These are phyloP conservation scores for Peniophora sp. DNA, from an alignment of 1,284 basidiomycete species.

Conservation along the genomic window DNA sequence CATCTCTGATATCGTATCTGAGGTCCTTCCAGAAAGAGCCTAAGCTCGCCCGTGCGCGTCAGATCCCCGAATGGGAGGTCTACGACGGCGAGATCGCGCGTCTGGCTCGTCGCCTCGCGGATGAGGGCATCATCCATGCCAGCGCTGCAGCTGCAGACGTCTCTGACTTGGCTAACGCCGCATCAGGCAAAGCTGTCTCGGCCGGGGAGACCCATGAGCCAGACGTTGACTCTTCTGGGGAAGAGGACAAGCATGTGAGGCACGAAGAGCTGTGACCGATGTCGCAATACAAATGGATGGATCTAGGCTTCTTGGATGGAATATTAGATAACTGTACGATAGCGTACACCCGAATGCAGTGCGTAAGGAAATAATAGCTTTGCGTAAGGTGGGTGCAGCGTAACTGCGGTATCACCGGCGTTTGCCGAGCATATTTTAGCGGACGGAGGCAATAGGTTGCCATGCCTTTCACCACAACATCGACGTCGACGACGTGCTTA, in stretches of 20 bases:
- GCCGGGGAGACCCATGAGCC: not conserved
- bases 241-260: not conserved
- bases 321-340: no score
- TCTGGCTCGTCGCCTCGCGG: slow-evolving; percentile 62
- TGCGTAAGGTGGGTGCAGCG: no score
- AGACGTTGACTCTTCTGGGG: not conserved
- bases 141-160: slow-evolving; percentile 63
- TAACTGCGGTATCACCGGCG: no score
- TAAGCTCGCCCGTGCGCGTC: slow-evolving; percentile 85
- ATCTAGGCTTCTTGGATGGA: not conserved
- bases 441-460: no score
- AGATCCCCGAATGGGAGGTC: slow-evolving; percentile 96
- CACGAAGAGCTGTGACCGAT: slow-evolving; percentile 10
- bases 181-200: slow-evolving; percentile 1
- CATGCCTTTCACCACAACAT: no score
- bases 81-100: slow-evolving; percentile 79
- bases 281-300: not conserved
- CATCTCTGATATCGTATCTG: not conserved
- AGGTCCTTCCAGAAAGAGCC: slow-evolving; percentile 75
- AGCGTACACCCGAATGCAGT: no score
- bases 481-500: no score
- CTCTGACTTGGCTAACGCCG: slow-evolving; percentile 60
- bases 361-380: no score
- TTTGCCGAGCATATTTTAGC: no score
- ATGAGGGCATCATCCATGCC: slow-evolving; percentile 57